phyloP scores from a whole-genome alignment of 352 stramenopile species.

The Pythium phragmiticola region DNA sequence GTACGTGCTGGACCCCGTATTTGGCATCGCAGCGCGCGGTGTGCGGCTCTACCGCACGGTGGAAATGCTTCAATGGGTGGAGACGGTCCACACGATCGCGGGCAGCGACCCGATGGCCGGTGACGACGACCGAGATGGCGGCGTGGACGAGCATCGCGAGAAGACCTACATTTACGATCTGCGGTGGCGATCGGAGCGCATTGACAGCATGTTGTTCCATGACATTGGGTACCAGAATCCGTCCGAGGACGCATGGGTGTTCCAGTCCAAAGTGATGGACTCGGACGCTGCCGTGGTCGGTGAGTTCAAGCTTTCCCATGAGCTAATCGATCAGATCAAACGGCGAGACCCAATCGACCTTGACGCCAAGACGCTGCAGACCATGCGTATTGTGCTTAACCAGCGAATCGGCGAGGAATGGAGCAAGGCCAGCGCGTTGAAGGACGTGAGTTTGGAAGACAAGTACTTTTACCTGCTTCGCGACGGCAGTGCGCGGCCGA shows the following conservation, averaged over 20 bases:
- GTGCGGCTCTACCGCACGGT: slow-evolving; percentile 61
- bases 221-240: slow-evolving; percentile 68
- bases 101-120: slow-evolving; percentile 21
- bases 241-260: slow-evolving; percentile 53
- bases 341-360: slow-evolving; percentile 52
- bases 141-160: slow-evolving; percentile 52
- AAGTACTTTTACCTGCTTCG: slow-evolving; percentile 52
- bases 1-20: slow-evolving; percentile 57
- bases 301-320: slow-evolving; percentile 52
- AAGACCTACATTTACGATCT: slow-evolving; percentile 76
- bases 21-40: slow-evolving; percentile 65
- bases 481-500: slow-evolving; percentile 5
- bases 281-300: slow-evolving; percentile 48
- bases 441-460: slow-evolving; percentile 53
- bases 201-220: slow-evolving; percentile 62
- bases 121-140: slow-evolving; percentile 41
- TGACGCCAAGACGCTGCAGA: slow-evolving; percentile 36
- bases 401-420: slow-evolving; percentile 44
- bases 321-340: slow-evolving; percentile 68
- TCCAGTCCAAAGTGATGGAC: slow-evolving; percentile 32
- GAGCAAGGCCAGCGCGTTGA: slow-evolving; percentile 38
- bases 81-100: slow-evolving; percentile 61
- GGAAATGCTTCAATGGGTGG: slow-evolving; percentile 85
- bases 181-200: slow-evolving; percentile 43
- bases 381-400: slow-evolving; percentile 61